Conservation (phyloP, 2,329 filamentous ascomycete species). For the Alternaria rosae region DNA sequence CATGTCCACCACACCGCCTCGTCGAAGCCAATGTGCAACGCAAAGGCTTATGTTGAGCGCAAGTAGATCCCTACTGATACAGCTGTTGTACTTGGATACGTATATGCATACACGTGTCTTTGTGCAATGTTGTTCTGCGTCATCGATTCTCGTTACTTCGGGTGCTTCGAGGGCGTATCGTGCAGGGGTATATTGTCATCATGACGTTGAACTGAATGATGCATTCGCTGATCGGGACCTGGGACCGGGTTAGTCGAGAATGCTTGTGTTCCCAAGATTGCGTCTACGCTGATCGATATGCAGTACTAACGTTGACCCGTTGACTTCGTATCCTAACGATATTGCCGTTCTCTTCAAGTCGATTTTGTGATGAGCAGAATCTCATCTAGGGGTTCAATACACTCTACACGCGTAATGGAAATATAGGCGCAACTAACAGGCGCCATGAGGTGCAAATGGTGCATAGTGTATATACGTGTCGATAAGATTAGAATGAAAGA, state of each 20-base stretch:
- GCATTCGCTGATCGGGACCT: not conserved
- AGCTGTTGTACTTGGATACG: constrained; percentile 1
- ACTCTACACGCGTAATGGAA: not conserved
- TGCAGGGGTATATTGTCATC: not conserved
- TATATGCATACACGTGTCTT: constrained; percentile 14
- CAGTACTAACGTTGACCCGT: not conserved
- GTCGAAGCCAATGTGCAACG: not conserved
- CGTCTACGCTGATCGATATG: not conserved
- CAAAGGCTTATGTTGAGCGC: not conserved
- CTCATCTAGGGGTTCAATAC: too few relatives aligned
- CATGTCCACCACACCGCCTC: constrained; percentile 2
- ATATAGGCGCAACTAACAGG: not conserved
- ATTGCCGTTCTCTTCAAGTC: not conserved
- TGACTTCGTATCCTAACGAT: not conserved
- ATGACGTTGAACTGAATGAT: not conserved
- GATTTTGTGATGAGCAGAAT: not conserved
- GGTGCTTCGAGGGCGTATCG: not conserved
- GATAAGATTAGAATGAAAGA: not conserved
- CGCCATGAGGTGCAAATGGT: not conserved
- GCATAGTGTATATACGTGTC: not conserved
- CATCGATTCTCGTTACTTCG: constrained; percentile 1
- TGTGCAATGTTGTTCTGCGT: constrained; percentile 10
- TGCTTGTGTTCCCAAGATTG: not conserved
- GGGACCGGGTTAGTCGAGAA: too few relatives aligned
- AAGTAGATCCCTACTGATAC: constrained; percentile 1